These are phyloP conservation scores for Pichiaceae sp. DNA, from an alignment of 1,139 yeast species.

Conservation along the genomic window DNA sequence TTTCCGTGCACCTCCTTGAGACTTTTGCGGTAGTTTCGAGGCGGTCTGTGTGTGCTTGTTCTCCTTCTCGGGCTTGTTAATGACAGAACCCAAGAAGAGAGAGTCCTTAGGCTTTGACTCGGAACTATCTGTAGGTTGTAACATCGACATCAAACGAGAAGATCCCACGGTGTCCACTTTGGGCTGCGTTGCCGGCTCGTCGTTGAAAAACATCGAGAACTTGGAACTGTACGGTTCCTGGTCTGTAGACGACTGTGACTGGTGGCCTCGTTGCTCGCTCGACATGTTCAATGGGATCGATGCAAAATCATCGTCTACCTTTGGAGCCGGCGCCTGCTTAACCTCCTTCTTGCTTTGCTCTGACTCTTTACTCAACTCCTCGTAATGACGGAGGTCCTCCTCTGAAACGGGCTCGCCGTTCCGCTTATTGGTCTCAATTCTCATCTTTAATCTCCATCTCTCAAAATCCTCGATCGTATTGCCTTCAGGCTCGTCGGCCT, in stretches of 20 bases:
- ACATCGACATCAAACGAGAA: slow-evolving; percentile 15
- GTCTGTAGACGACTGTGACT: slow-evolving; percentile 4
- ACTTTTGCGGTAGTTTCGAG: slow-evolving; percentile 40
- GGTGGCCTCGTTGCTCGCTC: background rate
- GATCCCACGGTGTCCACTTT: slow-evolving; percentile 6
- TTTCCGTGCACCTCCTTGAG: slow-evolving; percentile 5
- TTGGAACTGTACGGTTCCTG: slow-evolving; percentile 8
- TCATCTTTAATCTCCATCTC: slow-evolving; percentile 58
- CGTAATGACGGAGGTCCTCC: slow-evolving; percentile 19
- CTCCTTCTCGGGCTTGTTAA: slow-evolving; percentile 27
- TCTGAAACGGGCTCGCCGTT: slow-evolving; percentile 35
- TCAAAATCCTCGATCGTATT: slow-evolving; percentile 66
- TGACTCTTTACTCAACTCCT: slow-evolving; percentile 6
- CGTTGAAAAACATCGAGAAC: slow-evolving; percentile 19
- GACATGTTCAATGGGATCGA: slow-evolving; percentile 2
- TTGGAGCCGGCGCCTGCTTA: slow-evolving; percentile 2
- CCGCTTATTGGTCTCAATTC: slow-evolving; percentile 44
- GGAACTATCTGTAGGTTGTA: slow-evolving; percentile 2
- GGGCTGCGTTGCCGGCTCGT: slow-evolving; percentile 3
- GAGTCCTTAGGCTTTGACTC: slow-evolving; percentile 27
- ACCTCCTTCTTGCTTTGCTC: slow-evolving; percentile 2
- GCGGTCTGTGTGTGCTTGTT: slow-evolving; percentile 35
- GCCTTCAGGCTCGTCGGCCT: slow-evolving; percentile 36
- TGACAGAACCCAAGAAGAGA: slow-evolving; percentile 45
- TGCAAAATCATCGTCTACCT: slow-evolving; percentile 6